phyloP scores from a whole-genome alignment of 2,329 filamentous ascomycete species.

The Triangularia setosa region DNA sequence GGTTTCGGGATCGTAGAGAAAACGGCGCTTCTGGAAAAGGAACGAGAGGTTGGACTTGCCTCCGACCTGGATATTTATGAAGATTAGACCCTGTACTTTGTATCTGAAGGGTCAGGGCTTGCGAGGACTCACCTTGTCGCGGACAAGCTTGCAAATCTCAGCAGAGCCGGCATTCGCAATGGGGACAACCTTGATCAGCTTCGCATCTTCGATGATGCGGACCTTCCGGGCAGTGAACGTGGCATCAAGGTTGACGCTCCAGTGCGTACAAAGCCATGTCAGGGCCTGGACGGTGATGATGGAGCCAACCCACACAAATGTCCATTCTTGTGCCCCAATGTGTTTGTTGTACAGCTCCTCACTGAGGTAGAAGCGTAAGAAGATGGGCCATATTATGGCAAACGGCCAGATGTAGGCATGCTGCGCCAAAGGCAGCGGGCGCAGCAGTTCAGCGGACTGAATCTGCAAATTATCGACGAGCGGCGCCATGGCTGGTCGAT shows the following conservation, averaged over 20 bases:
- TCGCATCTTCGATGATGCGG: conserved; percentile 65
- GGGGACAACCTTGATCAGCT: conserved; percentile 89
- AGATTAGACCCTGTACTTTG: not conserved
- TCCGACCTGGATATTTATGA: conserved; percentile 46
- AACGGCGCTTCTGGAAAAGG: conserved; percentile 96
- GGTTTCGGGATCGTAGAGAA: conserved; percentile 71
- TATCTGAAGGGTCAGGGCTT: not conserved
- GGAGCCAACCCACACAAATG: conserved; percentile 85
- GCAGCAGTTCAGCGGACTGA: conserved; percentile 79
- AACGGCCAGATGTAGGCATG: conserved; percentile 95
- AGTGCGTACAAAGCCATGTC: conserved; percentile 93
- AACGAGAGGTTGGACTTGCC: conserved; percentile 80
- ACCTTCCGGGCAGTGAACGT: conserved; percentile 75
- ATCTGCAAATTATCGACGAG: conserved; percentile 93
- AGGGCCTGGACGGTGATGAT: conserved; percentile 87
- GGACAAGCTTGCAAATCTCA: conserved; percentile 79
- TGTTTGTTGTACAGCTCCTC: conserved; percentile 82
- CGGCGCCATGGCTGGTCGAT: conserved; percentile 49
- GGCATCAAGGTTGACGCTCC: conserved; percentile 85
- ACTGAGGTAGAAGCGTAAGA: conserved; percentile 82
- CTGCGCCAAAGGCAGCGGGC: conserved; percentile 73
- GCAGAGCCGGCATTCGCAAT: conserved; percentile 81
- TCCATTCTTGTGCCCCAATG: conserved; percentile 95
- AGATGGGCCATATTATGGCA: conserved; percentile 83
- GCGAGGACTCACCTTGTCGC: conserved; percentile 57